Evolutionary conservation across 1,284 basidiomycete species (phyloP).

Genomic region (Pseudomicrostroma phylloplanum): DNA sequence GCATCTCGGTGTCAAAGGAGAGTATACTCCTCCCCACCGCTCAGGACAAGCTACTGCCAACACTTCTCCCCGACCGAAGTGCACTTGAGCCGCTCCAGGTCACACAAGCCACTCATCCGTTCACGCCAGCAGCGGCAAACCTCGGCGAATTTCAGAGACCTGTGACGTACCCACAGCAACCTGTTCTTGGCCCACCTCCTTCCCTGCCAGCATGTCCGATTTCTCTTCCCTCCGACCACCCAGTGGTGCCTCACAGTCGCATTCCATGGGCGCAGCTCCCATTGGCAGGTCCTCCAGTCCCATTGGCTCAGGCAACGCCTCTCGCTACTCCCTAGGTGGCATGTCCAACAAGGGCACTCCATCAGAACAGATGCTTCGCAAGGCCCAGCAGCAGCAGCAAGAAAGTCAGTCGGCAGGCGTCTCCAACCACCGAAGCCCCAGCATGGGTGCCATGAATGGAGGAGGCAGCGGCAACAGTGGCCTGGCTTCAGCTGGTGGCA

Average conservation of each 20-base stretch:
- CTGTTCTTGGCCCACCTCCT: no score
- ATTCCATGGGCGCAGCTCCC: constrained; percentile 6
- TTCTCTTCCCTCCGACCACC: constrained; percentile 6
- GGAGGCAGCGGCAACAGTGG: constrained; percentile 17
- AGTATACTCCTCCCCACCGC: no score
- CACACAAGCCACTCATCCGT: no score
- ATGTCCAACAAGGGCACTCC: constrained; percentile 15
- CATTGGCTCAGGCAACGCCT: constrained; percentile 4
- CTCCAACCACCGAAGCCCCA: constrained; percentile 30
- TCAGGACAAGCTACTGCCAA: no score
- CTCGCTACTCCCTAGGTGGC: constrained; percentile 11
- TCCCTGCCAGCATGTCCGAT: constrained; percentile 5
- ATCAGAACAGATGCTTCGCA: constrained; percentile 38
- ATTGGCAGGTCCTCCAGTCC: constrained; percentile 5
- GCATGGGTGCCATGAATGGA: constrained; percentile 21
- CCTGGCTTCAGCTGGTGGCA: constrained; percentile 19
- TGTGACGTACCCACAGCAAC: no score
- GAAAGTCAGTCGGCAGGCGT: constrained; percentile 16
- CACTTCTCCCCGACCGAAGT: no score
- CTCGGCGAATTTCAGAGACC: no score
- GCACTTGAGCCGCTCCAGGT: no score
- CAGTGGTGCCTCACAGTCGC: neutral
- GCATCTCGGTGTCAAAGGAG: no score
- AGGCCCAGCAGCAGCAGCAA: constrained; percentile 30
- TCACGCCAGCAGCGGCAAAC: no score